Evolutionary conservation across 345 rosid species (phyloP).

Genomic region (Ceriops decandra): DNA sequence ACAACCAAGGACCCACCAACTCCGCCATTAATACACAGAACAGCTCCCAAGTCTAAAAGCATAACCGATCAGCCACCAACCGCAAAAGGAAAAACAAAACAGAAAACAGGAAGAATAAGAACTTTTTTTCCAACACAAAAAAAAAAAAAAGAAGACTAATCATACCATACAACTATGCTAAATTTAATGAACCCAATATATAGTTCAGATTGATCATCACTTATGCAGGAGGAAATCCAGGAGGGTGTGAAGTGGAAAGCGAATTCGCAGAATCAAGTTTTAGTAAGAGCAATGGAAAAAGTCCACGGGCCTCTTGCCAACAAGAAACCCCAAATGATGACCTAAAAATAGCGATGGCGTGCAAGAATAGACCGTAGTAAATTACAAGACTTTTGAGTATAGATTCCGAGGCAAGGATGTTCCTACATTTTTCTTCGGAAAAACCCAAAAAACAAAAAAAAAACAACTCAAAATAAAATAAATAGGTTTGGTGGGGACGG

Average conservation of each 20-base stretch:
- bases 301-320: slow-evolving; percentile 9
- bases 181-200: slow-evolving; percentile 4
- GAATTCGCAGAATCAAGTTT: not conserved
- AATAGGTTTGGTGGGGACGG: slow-evolving; percentile 19
- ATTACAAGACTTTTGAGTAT: slow-evolving; percentile 12
- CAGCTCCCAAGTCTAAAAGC: slow-evolving; percentile 15
- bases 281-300: slow-evolving; percentile 6
- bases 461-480: slow-evolving; percentile 7
- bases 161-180: not conserved
- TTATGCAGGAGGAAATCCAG: slow-evolving; percentile 2
- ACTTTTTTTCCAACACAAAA: not conserved
- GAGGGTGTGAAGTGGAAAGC: not conserved
- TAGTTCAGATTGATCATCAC: slow-evolving; percentile 4
- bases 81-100: too few relatives aligned
- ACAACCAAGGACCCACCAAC: slow-evolving; percentile 66
- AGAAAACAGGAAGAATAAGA: not conserved
- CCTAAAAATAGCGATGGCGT: slow-evolving; percentile 34
- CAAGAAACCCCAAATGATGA: slow-evolving; percentile 3
- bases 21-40: slow-evolving; percentile 51
- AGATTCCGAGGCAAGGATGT: slow-evolving; percentile 25
- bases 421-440: not conserved
- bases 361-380: slow-evolving; percentile 28
- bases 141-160: not conserved
- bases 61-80: not conserved
- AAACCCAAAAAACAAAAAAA: too few relatives aligned